Conservation (phyloP, 2,329 filamentous ascomycete species). For the Colletotrichum cordylinicola region DNA sequence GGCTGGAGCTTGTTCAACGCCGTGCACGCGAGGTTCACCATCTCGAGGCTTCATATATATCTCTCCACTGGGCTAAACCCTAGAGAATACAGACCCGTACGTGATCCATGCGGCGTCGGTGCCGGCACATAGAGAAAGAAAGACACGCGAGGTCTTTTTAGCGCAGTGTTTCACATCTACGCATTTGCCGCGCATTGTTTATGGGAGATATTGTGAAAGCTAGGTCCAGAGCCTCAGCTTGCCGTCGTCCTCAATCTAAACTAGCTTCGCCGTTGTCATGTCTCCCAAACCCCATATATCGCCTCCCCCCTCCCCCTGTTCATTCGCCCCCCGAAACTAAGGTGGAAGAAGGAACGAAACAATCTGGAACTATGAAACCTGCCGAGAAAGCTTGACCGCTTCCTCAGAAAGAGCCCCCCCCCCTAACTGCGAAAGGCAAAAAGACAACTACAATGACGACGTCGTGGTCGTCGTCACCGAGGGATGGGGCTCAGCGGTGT, state of each 20-base stretch:
- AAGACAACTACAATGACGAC: background rate
- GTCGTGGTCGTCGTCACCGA: background rate
- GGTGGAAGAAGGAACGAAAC: background rate
- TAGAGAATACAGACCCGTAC: background rate
- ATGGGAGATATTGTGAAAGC: background rate
- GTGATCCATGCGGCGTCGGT: background rate
- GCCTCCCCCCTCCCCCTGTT: background rate
- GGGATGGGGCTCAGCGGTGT: background rate
- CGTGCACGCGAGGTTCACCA: background rate
- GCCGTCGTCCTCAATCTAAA: background rate
- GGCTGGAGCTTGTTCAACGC: background rate
- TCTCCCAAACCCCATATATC: background rate
- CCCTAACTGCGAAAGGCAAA: background rate
- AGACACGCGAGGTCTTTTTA: background rate
- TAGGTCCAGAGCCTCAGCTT: background rate
- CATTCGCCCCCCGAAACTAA: background rate
- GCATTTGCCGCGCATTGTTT: background rate
- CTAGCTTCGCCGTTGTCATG: background rate
- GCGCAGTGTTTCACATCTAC: background rate
- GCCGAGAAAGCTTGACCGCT: background rate
- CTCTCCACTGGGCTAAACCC: conserved; percentile 7
- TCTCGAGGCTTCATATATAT: background rate
- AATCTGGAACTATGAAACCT: background rate
- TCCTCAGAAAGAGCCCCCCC: background rate
- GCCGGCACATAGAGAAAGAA: background rate